A percentile compares a stretch with the other conserved stretches of the same genome.
Conservation (phyloP, 345 rosid species). For the Euphorbia lathyris region DNA sequence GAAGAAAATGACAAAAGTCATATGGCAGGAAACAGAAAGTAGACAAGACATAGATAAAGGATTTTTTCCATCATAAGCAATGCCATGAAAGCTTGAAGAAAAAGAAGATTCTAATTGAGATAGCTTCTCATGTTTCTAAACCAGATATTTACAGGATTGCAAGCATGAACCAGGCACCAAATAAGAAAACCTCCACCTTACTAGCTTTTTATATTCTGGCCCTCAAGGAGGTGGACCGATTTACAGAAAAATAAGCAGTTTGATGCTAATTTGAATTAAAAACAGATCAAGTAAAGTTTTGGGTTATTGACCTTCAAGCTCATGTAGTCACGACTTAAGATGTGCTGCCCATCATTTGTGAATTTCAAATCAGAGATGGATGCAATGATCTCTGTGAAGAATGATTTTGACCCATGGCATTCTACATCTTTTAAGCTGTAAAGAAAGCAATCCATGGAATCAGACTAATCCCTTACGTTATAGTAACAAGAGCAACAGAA, state of each 20-base stretch:
- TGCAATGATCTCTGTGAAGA: slow-evolving; percentile 57
- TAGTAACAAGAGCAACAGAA: neutral
- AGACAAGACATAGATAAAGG: neutral
- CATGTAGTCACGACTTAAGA: slow-evolving; percentile 66
- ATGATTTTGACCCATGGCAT: slow-evolving; percentile 42
- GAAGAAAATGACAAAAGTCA: neutral
- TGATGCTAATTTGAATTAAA: slow-evolving; percentile 11
- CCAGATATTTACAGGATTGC: neutral
- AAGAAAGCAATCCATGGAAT: slow-evolving; percentile 16
- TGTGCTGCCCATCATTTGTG: slow-evolving; percentile 47
- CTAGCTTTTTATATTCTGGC: neutral
- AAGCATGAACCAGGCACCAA: neutral
- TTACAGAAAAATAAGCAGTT: too few relatives aligned
- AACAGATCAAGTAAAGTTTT: neutral
- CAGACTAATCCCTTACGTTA: slow-evolving; percentile 11
- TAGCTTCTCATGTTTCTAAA: neutral
- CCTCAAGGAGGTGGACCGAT: neutral
- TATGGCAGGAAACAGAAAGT: neutral
- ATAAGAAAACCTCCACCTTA: neutral
- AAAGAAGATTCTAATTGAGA: neutral
- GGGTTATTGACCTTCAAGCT: slow-evolving; percentile 47
- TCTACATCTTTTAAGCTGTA: slow-evolving; percentile 57
- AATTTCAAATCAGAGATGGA: slow-evolving; percentile 63
- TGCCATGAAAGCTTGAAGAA: neutral
- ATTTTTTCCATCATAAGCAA: neutral